Percentiles rank a stretch among this genome's conserved stretches.
These are phyloP conservation scores for Corchorus capsularis DNA, from an alignment of 345 rosid species.

Conservation along the genomic window DNA sequence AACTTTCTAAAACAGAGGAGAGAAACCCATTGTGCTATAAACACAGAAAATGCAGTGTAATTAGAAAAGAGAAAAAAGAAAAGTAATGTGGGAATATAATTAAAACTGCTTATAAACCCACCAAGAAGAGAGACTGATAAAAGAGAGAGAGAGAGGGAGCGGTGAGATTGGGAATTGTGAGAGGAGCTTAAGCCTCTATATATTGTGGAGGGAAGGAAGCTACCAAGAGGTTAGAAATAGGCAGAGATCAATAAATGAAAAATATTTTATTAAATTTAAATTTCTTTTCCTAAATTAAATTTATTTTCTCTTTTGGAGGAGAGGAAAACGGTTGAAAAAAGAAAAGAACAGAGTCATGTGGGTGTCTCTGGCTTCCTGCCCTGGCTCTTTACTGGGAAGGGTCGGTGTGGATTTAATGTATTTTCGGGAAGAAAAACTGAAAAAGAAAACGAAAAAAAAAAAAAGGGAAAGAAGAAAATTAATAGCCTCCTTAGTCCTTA, in stretches of 20 bases:
- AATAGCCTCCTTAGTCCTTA: not conserved
- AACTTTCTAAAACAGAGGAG: constrained; percentile 15
- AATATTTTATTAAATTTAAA: constrained; percentile 8
- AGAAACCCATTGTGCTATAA: constrained; percentile 2
- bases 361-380: constrained; percentile 33
- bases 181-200: constrained; percentile 42
- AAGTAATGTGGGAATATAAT: constrained; percentile 43
- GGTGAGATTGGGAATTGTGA: constrained; percentile 31
- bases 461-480: not conserved
- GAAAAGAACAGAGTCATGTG: constrained; percentile 68
- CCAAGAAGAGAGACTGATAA: constrained; percentile 17
- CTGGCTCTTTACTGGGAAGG: constrained; percentile 44
- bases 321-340: constrained; percentile 41
- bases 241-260: constrained; percentile 47
- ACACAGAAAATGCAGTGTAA: constrained; percentile 1
- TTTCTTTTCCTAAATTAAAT: not conserved
- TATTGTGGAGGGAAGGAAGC: constrained; percentile 59
- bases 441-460: not conserved
- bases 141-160: constrained; percentile 17
- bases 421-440: constrained; percentile 7
- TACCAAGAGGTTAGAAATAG: constrained; percentile 35
- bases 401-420: constrained; percentile 77
- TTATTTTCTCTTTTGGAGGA: constrained; percentile 23
- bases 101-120: constrained; percentile 43
- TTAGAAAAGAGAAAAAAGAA: constrained; percentile 14